Base-by-base conservation (phyloP, 768 basidiomycete species). In the Podaxis sp. region DNA sequence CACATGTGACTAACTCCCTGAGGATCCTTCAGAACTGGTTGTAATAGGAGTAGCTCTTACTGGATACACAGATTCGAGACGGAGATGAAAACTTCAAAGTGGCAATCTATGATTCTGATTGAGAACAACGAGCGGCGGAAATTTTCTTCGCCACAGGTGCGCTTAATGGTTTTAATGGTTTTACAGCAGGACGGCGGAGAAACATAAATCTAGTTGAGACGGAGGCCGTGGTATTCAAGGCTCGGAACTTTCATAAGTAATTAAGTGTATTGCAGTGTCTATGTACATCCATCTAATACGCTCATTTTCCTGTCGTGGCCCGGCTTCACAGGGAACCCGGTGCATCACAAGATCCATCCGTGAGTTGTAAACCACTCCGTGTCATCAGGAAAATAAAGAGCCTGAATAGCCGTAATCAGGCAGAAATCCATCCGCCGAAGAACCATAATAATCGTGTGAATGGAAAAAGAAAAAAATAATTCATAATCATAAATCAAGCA, bases 401-500 rank as follows among this genome's bases (percentile, higher is more conserved):
- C n/a, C 15, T 7, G 43, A n/a, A 19, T n/a, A 46, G 19, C n/a
- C 43, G 43, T 22, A 46, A 46, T 19, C 33, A 33, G 6, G 15
- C 7, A 19, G 12, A 24, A 40, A 41, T 38, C 33, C 19, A 41
- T 50, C 58, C 58, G 51, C 25, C 47, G 29, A 33, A 11, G 24
- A 12, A 38, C 7, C 33, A 29, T 41, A 43, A 41, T 53, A 19
- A 43, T 41, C 40, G 27, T 19, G 40, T 19, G 25, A 46, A 54
- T 29, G 4, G 24, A 40, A 51, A 24, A 40, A 46, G 6, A 19
- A 46, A 46, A 29, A 33, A 33, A 49, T 51, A 59, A 59, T 37
- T 46, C 49, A 62, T 63, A 51, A 59, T 54, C 58, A 66, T 66
- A 66, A 61, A 50, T 66, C 56, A 64, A 40, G 49, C 13, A 55